Percentiles rank a stretch among this genome's conserved stretches.
These are phyloP conservation scores for Aspergillus tamarii DNA, from an alignment of 2,329 filamentous ascomycete genomes.

Conservation along the genomic window DNA sequence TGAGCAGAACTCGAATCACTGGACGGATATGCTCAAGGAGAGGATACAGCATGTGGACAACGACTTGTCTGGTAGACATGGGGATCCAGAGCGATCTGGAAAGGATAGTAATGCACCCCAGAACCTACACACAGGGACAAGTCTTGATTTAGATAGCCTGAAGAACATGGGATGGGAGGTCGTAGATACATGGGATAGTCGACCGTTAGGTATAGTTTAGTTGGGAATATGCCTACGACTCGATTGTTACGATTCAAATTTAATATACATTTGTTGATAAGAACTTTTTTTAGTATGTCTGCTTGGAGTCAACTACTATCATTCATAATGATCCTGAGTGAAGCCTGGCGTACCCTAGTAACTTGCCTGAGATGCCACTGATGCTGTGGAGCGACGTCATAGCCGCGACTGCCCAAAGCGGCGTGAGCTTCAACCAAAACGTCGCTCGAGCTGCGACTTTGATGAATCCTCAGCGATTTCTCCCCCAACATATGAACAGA, in stretches of 20 bases:
- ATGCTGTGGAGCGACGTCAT: slow-evolving; percentile 29
- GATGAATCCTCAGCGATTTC: neutral
- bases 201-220: slow-evolving; percentile 39
- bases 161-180: slow-evolving; percentile 34
- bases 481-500: neutral
- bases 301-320: neutral
- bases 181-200: slow-evolving; percentile 34
- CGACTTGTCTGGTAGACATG: neutral
- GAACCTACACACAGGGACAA: slow-evolving; percentile 3
- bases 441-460: neutral
- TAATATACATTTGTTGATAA: neutral
- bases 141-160: slow-evolving; percentile 26
- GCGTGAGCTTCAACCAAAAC: slow-evolving; percentile 7
- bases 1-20: slow-evolving; percentile 34
- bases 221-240: neutral
- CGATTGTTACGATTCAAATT: neutral
- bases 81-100: neutral
- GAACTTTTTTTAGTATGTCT: neutral
- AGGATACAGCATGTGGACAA: slow-evolving; percentile 20
- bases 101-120: slow-evolving; percentile 1
- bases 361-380: neutral
- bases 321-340: neutral
- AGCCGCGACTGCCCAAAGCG: slow-evolving; percentile 22
- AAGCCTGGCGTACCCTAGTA: neutral
- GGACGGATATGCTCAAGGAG: slow-evolving; percentile 31